Percentiles rank a stretch among this genome's conserved stretches.
Conservation (phyloP, 2,329 filamentous ascomycete genomes). For the Paecilomyces fulvus region DNA sequence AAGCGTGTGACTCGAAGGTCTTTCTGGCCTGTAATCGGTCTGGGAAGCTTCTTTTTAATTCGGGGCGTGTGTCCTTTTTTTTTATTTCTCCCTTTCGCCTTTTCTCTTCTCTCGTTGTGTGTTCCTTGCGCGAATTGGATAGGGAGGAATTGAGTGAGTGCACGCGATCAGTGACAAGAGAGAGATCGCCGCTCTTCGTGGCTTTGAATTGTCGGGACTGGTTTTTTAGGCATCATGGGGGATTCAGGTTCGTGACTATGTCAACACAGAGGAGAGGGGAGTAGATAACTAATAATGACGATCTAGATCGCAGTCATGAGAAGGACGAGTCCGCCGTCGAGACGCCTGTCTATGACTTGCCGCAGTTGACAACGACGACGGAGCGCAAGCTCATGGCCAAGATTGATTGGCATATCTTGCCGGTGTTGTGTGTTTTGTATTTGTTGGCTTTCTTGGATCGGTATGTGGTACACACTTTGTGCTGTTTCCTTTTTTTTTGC, state of each 20-base stretch:
- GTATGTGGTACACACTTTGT: slow-evolving; percentile 17
- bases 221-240: neutral
- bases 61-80: neutral
- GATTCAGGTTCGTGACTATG: neutral
- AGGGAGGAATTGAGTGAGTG: neutral
- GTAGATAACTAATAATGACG: neutral
- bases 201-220: too few relatives aligned
- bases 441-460: slow-evolving; percentile 58
- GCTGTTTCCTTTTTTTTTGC: slow-evolving; percentile 1
- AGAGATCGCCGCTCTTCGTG: neutral
- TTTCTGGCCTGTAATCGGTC: neutral
- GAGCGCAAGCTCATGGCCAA: slow-evolving; percentile 59
- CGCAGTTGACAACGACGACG: slow-evolving; percentile 25
- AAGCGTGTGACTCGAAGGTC: neutral
- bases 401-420: slow-evolving; percentile 64
- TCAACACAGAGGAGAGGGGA: too few relatives aligned
- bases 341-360: neutral
- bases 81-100: neutral
- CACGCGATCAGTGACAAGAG: neutral
- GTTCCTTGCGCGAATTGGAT: neutral
- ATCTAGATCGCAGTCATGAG: neutral
- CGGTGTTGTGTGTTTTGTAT: slow-evolving; percentile 65
- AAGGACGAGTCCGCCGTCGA: neutral
- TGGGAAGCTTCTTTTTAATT: neutral
- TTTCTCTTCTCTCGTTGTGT: neutral